Evolutionary conservation across 768 basidiomycete species (phyloP), one percentile per base, ranked within the genome.

Genomic region (Phylloporus scabripes): DNA sequence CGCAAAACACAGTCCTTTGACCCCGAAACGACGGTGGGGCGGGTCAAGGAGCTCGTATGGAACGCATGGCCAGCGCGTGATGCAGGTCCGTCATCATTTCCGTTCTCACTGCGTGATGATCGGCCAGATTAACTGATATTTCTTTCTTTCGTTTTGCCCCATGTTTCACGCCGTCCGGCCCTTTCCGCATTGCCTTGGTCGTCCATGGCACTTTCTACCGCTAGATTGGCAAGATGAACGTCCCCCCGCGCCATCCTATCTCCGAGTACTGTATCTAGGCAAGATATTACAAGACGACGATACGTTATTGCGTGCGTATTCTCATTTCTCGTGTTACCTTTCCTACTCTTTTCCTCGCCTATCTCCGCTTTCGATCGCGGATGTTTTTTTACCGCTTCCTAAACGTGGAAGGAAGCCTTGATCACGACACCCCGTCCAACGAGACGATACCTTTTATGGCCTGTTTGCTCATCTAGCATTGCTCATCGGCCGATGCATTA

Each of bases 201-300:
- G 3, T 7, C 3, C 15, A 18, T 3, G n/a, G 5, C 34, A 18
- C 33, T 23, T n/a, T 31, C 24, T 18, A 2, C 31, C 18, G 20
- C 21, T 15, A 82, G 87, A 88, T 48, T 89, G 87, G 86, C 81
- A 83, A 64, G 83, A 83, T 56, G 85, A 86, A 49, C 79, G 82
- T 10, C 87, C 88, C 2, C 84, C 85, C 2, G 82, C 83, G 14
- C 88, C 88, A 0, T 82, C 83, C 5, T 86, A 83, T 71, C 72
- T 89, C 49, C 78, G 88, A 17, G 76, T 91, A 32, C 71, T 90
- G 1, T 83, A 90, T 63, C 70, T 89, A 5, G 88, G 88, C 32
- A 82, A 81, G 65, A 83, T 91, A 62, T 66, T 89, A n/a, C 87
- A 88, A 60, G 88, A 91, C 59, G 88, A 91, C 26, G 87, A 90